phyloP scores from a whole-genome alignment of 768 basidiomycete genomes.

The Suillus fuscotomentosus region DNA sequence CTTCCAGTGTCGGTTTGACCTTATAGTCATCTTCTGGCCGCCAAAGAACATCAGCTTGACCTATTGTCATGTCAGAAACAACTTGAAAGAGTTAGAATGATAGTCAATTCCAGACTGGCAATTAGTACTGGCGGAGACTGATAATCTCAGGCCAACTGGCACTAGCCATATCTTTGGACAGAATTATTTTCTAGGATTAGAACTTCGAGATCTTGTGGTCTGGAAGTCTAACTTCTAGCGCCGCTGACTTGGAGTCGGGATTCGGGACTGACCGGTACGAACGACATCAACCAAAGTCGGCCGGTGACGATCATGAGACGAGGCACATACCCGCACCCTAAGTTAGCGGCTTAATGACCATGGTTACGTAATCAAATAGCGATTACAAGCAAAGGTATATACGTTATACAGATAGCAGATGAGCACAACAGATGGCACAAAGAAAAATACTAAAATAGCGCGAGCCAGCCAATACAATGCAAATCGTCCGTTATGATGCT shows the following conservation, averaged over 20 bases:
- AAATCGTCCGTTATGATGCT: slow-evolving; percentile 1
- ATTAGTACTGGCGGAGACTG: too few species aligned
- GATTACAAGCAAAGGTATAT: slow-evolving; percentile 33
- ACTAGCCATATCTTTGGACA: too few species aligned
- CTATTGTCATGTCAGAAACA: neutral
- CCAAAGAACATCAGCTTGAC: slow-evolving; percentile 32
- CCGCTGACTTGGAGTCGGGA: too few species aligned
- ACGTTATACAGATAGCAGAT: slow-evolving; percentile 26
- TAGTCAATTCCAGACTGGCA: neutral
- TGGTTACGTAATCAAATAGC: neutral
- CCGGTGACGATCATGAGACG: too few species aligned
- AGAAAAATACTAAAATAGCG: slow-evolving; percentile 7
- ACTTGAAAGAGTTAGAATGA: neutral
- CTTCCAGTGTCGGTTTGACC: slow-evolving; percentile 15
- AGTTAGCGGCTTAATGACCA: too few species aligned
- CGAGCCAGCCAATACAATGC: neutral
- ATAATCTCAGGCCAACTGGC: too few species aligned
- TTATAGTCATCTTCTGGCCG: slow-evolving; percentile 27
- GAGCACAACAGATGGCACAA: slow-evolving; percentile 21
- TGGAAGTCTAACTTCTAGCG: too few species aligned
- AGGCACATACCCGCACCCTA: too few species aligned
- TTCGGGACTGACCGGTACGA: too few species aligned
- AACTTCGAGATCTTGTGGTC: too few species aligned
- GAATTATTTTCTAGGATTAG: too few species aligned
- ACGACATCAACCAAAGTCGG: too few species aligned